phyloP scores from a whole-genome alignment of 1,139 yeast genomes.

The Hansenula anomala region DNA sequence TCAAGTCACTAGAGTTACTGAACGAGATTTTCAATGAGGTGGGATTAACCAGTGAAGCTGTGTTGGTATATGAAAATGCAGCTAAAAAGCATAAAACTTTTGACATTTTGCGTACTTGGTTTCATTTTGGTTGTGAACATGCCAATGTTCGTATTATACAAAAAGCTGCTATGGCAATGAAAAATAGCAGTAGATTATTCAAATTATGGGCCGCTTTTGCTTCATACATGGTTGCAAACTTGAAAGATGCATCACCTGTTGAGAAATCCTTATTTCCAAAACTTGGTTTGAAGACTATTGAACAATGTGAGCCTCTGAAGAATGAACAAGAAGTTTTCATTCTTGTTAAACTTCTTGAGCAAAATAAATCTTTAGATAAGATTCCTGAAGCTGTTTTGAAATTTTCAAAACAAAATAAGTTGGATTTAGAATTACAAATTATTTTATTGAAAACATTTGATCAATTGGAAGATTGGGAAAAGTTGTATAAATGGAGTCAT shows the following conservation, averaged over 20 bases:
- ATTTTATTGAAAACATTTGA: conserved; percentile 44
- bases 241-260: conserved; percentile 27
- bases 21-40: conserved; percentile 29
- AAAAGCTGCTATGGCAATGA: conserved; percentile 40
- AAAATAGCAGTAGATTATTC: conserved; percentile 26
- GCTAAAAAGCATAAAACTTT: conserved; percentile 48
- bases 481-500: conserved; percentile 31
- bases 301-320: conserved; percentile 37
- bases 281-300: conserved; percentile 52
- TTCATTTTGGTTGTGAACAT: conserved; percentile 33
- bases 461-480: conserved; percentile 35
- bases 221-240: conserved; percentile 30
- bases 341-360: conserved; percentile 39
- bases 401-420: conserved; percentile 27
- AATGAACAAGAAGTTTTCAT: conserved; percentile 60
- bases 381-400: conserved; percentile 29
- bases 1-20: conserved; percentile 45
- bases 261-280: conserved; percentile 46
- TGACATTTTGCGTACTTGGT: conserved; percentile 42
- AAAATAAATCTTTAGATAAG: conserved; percentile 28
- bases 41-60: conserved; percentile 34
- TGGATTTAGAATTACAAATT: conserved; percentile 54
- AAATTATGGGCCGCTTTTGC: conserved; percentile 47
- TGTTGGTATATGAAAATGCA: conserved; percentile 49
- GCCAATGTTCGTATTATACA: conserved; percentile 40